Base-by-base conservation (phyloP, 345 rosid species). In the Eucalyptus polyanthemos region DNA sequence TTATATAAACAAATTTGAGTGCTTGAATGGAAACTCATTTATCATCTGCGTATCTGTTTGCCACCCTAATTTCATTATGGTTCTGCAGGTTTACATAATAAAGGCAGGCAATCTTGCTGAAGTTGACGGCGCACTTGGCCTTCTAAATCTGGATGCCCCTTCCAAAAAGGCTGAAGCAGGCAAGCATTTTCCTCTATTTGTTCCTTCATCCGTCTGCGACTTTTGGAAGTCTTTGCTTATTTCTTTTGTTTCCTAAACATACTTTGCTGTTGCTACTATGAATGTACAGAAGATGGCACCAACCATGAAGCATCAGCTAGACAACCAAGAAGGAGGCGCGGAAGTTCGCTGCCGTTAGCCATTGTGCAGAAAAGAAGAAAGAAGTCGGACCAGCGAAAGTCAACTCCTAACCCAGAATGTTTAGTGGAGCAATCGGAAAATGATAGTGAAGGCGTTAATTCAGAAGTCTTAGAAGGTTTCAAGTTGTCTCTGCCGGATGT, bases 111-210 rank as follows among this genome's bases (percentile, higher is more conserved):
- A 94, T 89, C 92, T 93, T 62, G 90, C 92, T 42, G 97, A 95
- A 89, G 93, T 95, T 60, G 96, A 95, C 88, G 96, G 97, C 56
- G 96, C 96, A 86, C 92, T 95, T 88, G 95, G 96, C 90, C 96
- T 95, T 47, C 94, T 95, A 50, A 94, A 93, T 93, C 92, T 95
- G 93, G 97, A 94, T 91, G 93, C 97, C 86, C 93, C 90, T 69
- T 87, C 91, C 16, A 93, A 95, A 86, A 94, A 91, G 88, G 91
- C 83, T 87, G 90, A 92, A 54, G 91, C 95, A 94, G 96, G 97
- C 92, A 93, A 90, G 94, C 87, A 7, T 89, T 87, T 45, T 90
- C 58, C 29, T 86, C 24, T n/a, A 51, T 86, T 60, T 50, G 5
- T 50, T 86, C 31, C 60, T 86, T 86, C 27, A 10, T 76, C 45